phyloP scores from a whole-genome alignment of 2,329 filamentous ascomycete species.

The Claviceps paspali region DNA sequence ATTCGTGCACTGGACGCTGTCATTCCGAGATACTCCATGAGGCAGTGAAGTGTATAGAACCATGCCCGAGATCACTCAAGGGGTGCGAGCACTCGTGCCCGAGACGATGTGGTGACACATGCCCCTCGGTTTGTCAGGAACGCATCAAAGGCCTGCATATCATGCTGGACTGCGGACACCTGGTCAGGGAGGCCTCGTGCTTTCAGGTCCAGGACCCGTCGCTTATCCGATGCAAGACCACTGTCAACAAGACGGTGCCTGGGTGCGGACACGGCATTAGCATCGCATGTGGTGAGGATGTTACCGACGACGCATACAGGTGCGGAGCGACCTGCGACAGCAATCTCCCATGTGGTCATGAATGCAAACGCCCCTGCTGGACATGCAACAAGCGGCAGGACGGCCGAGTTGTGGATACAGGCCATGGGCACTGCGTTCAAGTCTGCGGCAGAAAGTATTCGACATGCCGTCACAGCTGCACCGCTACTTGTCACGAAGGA shows the following conservation, averaged over 20 bases:
- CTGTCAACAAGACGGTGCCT: conserved; percentile 32
- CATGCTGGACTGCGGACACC: conserved; percentile 1
- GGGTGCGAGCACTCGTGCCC: conserved; percentile 21
- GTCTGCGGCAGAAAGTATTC: conserved; percentile 33
- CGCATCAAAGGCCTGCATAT: background rate
- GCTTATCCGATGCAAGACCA: conserved; percentile 30
- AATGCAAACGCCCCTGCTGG: conserved; percentile 33
- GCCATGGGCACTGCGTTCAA: conserved; percentile 33
- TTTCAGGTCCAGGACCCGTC: conserved; percentile 27
- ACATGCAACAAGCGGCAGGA: conserved; percentile 27
- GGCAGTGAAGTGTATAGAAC: conserved; percentile 28
- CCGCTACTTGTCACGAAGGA: conserved; percentile 33
- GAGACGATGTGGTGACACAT: background rate
- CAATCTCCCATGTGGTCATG: conserved; percentile 40
- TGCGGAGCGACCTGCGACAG: conserved; percentile 34
- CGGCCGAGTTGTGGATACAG: conserved; percentile 12
- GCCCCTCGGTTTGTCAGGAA: background rate
- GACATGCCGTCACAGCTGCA: conserved; percentile 43
- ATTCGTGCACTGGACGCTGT: conserved; percentile 29
- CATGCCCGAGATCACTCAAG: conserved; percentile 24
- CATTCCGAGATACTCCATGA: conserved; percentile 32
- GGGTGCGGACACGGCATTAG: conserved; percentile 38
- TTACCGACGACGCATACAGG: conserved; percentile 21
- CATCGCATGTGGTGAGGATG: conserved; percentile 34
- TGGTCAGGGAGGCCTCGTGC: conserved; percentile 14